Conservation (phyloP, 805 yeast genomes). For the Candida anglica region DNA sequence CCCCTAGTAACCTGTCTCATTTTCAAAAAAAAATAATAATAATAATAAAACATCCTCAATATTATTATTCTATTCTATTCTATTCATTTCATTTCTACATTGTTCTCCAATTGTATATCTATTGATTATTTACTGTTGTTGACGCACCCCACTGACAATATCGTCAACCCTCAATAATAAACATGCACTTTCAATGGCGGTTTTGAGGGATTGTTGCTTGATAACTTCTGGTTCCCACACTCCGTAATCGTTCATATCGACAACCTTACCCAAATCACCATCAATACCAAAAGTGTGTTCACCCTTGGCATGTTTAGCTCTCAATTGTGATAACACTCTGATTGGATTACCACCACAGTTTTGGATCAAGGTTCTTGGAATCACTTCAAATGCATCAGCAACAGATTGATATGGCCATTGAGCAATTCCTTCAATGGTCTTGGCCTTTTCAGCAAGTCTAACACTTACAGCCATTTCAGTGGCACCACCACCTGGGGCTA, state of each 20-base stretch:
- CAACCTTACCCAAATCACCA: conserved; percentile 91
- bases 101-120: no score
- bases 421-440: conserved; percentile 86
- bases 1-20: no score
- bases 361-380: conserved; percentile 95
- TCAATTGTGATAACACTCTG: conserved; percentile 78
- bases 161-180: conserved; percentile 93
- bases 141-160: conserved; percentile 93
- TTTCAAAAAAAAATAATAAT: no score
- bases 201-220: conserved; percentile 93
- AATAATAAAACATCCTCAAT: no score
- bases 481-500: conserved; percentile 99
- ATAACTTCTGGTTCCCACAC: conserved; percentile 99
- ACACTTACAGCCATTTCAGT: conserved; percentile 98
- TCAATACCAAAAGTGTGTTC: conserved; percentile 83
- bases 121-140: conserved; percentile 23
- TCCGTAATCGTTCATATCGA: conserved; percentile 93
- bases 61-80: no score
- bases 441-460: conserved; percentile 82
- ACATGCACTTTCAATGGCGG: conserved; percentile 97
- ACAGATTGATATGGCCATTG: conserved; percentile 99
- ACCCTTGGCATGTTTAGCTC: conserved; percentile 97
- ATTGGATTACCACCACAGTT: conserved; percentile 98
- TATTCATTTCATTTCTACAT: no score
- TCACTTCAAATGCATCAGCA: conserved; percentile 97